A percentile compares a stretch with the other conserved stretches of the same genome.
These are phyloP conservation scores for Penicillium psychrosexuale DNA, from an alignment of 2,329 filamentous ascomycete species.

Conservation along the genomic window DNA sequence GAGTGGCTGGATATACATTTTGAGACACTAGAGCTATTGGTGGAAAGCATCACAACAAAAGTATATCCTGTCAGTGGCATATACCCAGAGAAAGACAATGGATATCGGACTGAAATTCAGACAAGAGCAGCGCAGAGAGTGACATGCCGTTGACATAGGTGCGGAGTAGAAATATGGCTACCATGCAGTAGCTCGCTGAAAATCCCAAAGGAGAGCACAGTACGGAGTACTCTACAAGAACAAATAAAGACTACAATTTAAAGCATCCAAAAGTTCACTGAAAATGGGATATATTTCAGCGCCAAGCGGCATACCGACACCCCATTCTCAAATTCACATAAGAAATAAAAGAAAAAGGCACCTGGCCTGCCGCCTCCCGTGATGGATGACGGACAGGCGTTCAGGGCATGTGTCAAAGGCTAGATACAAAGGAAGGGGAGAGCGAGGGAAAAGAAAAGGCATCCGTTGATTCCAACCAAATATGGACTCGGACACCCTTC, in stretches of 20 bases:
- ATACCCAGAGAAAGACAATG: neutral
- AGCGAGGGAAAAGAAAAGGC: conserved; percentile 16
- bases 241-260: neutral
- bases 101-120: neutral
- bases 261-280: neutral
- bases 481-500: conserved; percentile 20
- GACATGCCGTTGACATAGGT: neutral
- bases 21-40: neutral
- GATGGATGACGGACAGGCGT: neutral
- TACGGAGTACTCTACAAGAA: neutral
- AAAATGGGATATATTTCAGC: conserved; percentile 10
- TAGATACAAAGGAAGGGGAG: conserved; percentile 21
- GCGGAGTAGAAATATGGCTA: neutral
- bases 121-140: neutral
- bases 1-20: neutral
- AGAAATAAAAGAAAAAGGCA: conserved; percentile 15
- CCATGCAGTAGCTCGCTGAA: neutral
- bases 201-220: too few relatives aligned
- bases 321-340: conserved; percentile 15
- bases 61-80: too few relatives aligned
- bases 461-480: neutral
- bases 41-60: neutral
- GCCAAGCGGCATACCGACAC: conserved; percentile 1
- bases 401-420: conserved; percentile 6
- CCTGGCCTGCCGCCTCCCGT: neutral